Conservation (phyloP, 495 filamentous ascomycete genomes). For the Apodospora peruviana region DNA sequence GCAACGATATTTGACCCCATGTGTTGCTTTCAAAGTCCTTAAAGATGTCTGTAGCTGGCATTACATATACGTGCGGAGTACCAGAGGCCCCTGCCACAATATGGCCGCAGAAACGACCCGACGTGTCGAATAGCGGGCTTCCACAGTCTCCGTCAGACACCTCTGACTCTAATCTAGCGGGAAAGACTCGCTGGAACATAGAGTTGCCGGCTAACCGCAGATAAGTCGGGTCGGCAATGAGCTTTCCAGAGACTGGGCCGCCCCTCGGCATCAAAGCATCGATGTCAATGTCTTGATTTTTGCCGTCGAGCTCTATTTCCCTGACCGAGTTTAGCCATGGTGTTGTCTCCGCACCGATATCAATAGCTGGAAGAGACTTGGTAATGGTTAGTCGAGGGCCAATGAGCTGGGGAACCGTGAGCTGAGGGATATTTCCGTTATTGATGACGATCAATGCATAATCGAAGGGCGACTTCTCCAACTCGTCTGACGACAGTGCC, state of each 20-base stretch:
- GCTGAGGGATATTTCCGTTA: neutral
- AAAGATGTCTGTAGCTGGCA: neutral
- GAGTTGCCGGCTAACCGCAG: neutral
- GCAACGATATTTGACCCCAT: neutral
- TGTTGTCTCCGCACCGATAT: neutral
- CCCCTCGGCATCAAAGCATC: neutral
- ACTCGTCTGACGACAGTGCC: neutral
- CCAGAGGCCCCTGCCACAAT: neutral
- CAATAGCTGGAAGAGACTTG: neutral
- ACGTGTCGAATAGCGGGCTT: neutral
- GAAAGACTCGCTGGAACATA: neutral
- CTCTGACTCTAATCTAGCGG: neutral
- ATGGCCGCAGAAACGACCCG: neutral
- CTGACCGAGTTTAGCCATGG: neutral
- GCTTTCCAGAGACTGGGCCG: neutral
- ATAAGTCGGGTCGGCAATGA: neutral
- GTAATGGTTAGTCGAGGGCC: neutral
- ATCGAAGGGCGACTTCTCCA: neutral
- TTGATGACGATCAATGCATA: neutral
- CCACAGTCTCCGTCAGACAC: neutral
- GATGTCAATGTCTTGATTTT: too few species aligned
- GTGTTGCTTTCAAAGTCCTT: neutral
- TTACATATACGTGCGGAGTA: neutral
- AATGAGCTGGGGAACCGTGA: neutral
- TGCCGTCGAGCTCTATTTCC: neutral